Conservation (phyloP, 2,329 filamentous ascomycete species). For the Fusarium sacchari region DNA sequence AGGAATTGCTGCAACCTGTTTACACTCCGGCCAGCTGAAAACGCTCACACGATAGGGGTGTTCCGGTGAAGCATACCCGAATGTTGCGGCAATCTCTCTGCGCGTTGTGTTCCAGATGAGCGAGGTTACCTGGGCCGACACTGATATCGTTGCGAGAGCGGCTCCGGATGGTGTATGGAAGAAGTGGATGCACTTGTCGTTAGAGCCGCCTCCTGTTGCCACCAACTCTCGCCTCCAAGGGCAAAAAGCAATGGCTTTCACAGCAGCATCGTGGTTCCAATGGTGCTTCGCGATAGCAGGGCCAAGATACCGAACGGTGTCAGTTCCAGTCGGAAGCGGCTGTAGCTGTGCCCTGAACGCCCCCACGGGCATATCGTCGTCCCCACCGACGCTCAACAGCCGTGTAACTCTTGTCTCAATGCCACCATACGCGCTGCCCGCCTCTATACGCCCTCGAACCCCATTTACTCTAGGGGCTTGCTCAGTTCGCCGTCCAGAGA, state of each 20-base stretch:
- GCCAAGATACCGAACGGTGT: conserved; percentile 59
- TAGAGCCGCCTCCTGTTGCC: conserved; percentile 91
- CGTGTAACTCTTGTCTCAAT: conserved; percentile 23
- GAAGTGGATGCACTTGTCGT: conserved; percentile 96
- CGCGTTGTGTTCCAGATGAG: conserved; percentile 89
- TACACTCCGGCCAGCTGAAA: conserved; percentile 93
- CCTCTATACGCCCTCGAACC: conserved; percentile 6
- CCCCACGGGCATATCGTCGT: neutral
- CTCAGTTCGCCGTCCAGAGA: conserved; percentile 52
- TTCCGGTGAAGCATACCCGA: conserved; percentile 91
- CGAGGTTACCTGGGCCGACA: conserved; percentile 91
- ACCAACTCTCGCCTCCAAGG: conserved; percentile 90
- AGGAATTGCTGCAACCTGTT: conserved; percentile 84
- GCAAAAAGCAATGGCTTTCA: conserved; percentile 97
- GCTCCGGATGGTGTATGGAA: conserved; percentile 88
- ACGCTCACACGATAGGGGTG: conserved; percentile 90
- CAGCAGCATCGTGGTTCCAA: conserved; percentile 84
- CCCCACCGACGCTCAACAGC: neutral
- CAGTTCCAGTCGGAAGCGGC: conserved; percentile 44
- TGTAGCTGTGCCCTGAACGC: conserved; percentile 42
- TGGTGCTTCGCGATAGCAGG: conserved; percentile 72
- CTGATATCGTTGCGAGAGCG: conserved; percentile 88
- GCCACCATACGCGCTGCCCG: conserved; percentile 10
- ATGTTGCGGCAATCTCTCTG: conserved; percentile 90
- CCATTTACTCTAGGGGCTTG: neutral